Conservation (phyloP, 257 asterid genomes). For the Solanum etuberosum region DNA sequence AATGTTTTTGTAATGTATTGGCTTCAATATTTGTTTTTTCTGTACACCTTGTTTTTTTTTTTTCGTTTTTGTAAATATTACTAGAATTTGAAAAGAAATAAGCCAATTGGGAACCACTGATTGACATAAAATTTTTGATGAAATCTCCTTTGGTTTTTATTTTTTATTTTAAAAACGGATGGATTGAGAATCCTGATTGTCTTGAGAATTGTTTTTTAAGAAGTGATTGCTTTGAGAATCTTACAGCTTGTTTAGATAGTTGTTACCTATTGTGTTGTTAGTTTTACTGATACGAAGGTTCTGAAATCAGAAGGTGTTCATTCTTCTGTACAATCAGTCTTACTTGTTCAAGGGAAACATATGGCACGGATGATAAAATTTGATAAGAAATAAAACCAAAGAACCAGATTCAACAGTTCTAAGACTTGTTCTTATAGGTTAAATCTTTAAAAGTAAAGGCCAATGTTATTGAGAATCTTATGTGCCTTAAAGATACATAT, state of each 20-base stretch:
- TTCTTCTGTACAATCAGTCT: not conserved
- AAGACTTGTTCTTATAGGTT: not conserved
- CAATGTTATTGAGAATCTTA: not conserved
- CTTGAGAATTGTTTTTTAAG: not conserved
- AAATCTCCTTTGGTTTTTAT: not conserved
- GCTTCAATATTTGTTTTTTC: not conserved
- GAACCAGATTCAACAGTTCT: not conserved
- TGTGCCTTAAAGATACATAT: not conserved
- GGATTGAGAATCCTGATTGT: not conserved
- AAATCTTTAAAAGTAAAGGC: not conserved
- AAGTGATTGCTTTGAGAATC: not conserved
- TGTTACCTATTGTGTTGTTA: not conserved
- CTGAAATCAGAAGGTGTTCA: not conserved
- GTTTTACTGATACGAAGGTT: not conserved
- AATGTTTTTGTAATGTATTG: not conserved
- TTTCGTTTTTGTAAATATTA: not conserved
- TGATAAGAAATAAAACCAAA: not conserved
- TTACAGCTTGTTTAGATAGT: not conserved
- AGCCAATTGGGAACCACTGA: not conserved
- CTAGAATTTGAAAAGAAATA: not conserved
- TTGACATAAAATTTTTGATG: not conserved
- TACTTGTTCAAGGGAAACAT: not conserved
- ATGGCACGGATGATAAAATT: not conserved
- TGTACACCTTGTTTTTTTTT: not conserved
- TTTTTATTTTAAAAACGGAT: not conserved